A percentile compares a stretch with the other conserved stretches of the same genome.
These are phyloP conservation scores for Logfia minima DNA, from an alignment of 129 eudicot genomes.

Conservation along the genomic window DNA sequence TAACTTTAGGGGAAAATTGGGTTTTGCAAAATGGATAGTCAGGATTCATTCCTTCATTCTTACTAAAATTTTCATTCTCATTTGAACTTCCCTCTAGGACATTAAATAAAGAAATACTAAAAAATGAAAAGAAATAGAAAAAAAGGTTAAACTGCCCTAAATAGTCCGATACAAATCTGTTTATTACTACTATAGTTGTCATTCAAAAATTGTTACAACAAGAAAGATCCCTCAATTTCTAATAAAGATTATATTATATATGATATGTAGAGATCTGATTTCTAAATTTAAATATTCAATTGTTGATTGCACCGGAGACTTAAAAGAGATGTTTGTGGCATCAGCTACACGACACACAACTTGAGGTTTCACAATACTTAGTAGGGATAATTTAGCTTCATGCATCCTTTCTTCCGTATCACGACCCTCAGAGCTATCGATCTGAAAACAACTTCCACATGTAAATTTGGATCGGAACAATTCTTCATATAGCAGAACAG, in stretches of 20 bases:
- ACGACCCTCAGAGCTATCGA: constrained; percentile 64
- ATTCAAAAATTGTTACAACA: constrained; percentile 5
- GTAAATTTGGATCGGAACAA: constrained; percentile 15
- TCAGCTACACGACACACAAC: constrained; percentile 96
- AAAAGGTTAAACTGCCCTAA: too few species aligned
- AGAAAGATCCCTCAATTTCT: constrained; percentile 16
- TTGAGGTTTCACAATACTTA: constrained; percentile 92
- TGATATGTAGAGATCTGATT: constrained; percentile 18
- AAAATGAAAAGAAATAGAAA: too few species aligned
- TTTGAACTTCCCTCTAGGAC: too few species aligned
- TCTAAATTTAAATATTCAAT: not conserved
- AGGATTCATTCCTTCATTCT: too few species aligned
- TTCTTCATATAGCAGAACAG: not conserved
- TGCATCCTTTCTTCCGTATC: constrained; percentile 50
- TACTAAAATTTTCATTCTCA: too few species aligned
- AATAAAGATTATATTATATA: constrained; percentile 24
- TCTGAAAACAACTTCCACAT: constrained; percentile 48
- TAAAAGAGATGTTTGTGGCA: too few species aligned
- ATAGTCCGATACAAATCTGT: too few species aligned
- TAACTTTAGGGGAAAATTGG: too few species aligned
- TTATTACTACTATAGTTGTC: too few species aligned
- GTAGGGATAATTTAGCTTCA: constrained; percentile 67
- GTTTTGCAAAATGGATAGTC: too few species aligned
- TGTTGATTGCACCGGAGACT: constrained; percentile 11
- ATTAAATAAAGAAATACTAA: too few species aligned